Evolutionary conservation across 345 rosid species (phyloP).

Genomic region (Cardiospermum halicacabum): DNA sequence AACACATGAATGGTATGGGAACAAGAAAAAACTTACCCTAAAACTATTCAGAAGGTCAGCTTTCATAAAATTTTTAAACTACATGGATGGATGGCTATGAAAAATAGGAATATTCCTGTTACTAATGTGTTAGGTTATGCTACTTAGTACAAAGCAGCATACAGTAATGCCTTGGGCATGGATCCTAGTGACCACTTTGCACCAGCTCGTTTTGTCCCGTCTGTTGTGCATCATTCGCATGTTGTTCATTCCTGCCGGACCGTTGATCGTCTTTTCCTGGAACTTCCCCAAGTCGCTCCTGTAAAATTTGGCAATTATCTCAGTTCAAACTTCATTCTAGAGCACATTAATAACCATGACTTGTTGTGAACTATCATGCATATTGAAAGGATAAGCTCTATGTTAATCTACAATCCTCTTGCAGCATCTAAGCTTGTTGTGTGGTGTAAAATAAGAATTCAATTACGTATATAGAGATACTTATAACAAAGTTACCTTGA

Average conservation of each 20-base stretch:
- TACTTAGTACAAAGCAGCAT: constrained; percentile 15
- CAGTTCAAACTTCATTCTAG: background rate
- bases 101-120: constrained; percentile 29
- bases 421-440: background rate
- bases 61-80: constrained; percentile 21
- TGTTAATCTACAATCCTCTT: background rate
- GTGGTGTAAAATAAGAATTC: background rate
- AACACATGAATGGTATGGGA: constrained; percentile 6
- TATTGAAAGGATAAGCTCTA: background rate
- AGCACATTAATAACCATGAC: background rate
- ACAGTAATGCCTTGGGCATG: constrained; percentile 5
- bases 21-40: constrained; percentile 26
- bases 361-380: background rate
- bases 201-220: constrained; percentile 27
- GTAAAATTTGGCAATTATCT: constrained; percentile 18
- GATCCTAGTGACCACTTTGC: constrained; percentile 32
- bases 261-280: constrained; percentile 47
- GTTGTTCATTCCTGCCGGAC: constrained; percentile 42
- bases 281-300: constrained; percentile 73
- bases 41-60: constrained; percentile 25
- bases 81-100: constrained; percentile 33
- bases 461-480: constrained; percentile 2
- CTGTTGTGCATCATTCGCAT: constrained; percentile 32
- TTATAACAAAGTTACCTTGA: constrained; percentile 50
- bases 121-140: constrained; percentile 45